Base-by-base conservation (phyloP, 2,329 filamentous ascomycete species). In the Beauveria brongniartii region DNA sequence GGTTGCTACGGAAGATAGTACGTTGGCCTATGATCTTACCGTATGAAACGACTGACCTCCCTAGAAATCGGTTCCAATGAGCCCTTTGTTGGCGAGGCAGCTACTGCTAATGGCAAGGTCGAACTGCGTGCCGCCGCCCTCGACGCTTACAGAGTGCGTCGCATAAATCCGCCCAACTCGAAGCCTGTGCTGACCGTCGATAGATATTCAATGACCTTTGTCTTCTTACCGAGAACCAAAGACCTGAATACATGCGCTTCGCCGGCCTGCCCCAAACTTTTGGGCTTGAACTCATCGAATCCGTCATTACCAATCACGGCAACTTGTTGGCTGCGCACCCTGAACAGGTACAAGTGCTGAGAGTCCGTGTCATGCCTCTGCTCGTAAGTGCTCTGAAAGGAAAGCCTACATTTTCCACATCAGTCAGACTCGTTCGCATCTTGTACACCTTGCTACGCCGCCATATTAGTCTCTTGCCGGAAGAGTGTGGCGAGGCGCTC, bases 271-370 rank as follows among this genome's bases (percentile, higher is more conserved):
- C 91, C 0, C 86, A 91, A 67, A 88, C 90, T 0, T 94, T 96
- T 67, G 90, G 92, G 6, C 77, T 99, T 1, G 94, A 99, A 71
- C 81, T 97, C 59, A 91, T 99, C 67, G 92, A 97, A 74, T 93
- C 91, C 1, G 86, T 96, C 57, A 78, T 99, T 62, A 88, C 89
- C 26, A 95, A 92, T 67, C 91, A 97, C 76, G 84, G 87, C n/a
- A 79, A 81, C 56, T 84, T 96, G 30, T 94, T 97, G 71, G 78
- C 86, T 20, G 79, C 80, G 3, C 92, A 97, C 69, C 81, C 85
- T 0, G 92, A 97, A 69, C 89, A 96, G 71, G 84, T 89, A 5
- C 82, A 93, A 65, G 84, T 96, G 43, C 79, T 97, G 43, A 86
- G 90, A 28, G 80, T 82, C 3, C 82, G 89, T 54, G 83, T 97